Evolutionary conservation across 208 protist species (phyloP), one percentile per base, ranked within the genome.

Genomic region (Sergeia podlipaevii): DNA sequence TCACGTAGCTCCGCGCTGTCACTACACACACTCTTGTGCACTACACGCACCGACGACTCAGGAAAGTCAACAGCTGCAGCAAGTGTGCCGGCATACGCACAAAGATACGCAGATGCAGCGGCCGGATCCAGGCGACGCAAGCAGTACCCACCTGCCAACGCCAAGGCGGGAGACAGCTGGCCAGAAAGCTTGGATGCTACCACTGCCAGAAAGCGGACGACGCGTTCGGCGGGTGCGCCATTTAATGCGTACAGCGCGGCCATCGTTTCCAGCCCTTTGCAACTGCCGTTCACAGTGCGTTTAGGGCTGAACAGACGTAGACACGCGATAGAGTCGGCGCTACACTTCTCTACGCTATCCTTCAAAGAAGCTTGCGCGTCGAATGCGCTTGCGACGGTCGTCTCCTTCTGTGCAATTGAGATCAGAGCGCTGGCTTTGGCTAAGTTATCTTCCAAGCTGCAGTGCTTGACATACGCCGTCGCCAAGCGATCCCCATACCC

Each of bases 301-400:
- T 23, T 24, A 0, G 64, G 65, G 23, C 52, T 80, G 62, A 92
- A 92, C 18, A 92, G 61, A n/a, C 82, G 74, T 42, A 92, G 53
- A 42, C 84, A 88, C 21, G 75, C 42, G 11, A 57, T 59, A 20
- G 65, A 52, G 2, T 67, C 51, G 10, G 44, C 45, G 39, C 61
- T 56, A 29, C 80, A 50, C 33, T 52, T 66, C 17, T 43, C 50
- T 6, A 69, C 45, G 13, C 62, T 49, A 10, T 49, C 23, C 18
- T 48, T 27, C 0, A 91, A 37, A n/a, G 63, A 61, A n/a, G 37
- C 18, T 66, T 68, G 80, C 27, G 74, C 62, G 38, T 80, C 71
- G 41, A 78, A 75, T 15, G n/a, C n/a, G n/a, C n/a, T n/a, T n/a
- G n/a, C n/a, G n/a, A n/a, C n/a, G n/a, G n/a, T n/a, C n/a, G n/a